Evolutionary conservation across 306 rosid species (phyloP).

Genomic region (Abrus precatorius): DNA sequence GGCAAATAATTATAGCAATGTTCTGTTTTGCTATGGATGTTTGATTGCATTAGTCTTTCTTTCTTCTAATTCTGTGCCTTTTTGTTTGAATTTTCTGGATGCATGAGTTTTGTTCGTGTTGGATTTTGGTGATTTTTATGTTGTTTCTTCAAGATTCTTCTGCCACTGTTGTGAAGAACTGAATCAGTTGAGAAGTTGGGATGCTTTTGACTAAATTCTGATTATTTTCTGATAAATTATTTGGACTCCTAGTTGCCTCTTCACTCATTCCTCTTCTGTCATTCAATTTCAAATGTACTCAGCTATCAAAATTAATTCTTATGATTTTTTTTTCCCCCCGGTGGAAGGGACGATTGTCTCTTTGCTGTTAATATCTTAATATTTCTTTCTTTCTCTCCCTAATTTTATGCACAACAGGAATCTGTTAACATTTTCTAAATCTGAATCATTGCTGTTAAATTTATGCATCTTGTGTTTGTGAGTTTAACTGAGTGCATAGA

Average conservation of each 20-base stretch:
- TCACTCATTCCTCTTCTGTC: neutral
- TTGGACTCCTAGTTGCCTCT: neutral
- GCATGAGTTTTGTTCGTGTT: neutral
- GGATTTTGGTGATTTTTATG: conserved; percentile 7
- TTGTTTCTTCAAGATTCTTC: conserved; percentile 11
- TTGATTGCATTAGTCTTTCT: conserved; percentile 3
- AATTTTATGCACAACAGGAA: neutral
- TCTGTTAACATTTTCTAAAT: conserved; percentile 22
- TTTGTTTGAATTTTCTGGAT: neutral
- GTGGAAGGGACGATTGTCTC: conserved; percentile 10
- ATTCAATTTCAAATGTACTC: conserved; percentile 4
- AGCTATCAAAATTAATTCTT: neutral
- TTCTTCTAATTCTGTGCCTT: neutral
- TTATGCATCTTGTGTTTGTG: conserved; percentile 1
- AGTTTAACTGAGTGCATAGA: conserved; percentile 10
- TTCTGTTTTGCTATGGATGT: neutral
- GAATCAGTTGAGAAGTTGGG: conserved; percentile 34
- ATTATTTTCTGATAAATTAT: neutral
- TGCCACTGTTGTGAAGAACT: neutral
- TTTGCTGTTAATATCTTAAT: neutral
- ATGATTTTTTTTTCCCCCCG: neutral
- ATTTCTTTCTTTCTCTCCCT: neutral
- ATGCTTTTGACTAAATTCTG: conserved; percentile 5
- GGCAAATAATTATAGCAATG: too few species aligned
- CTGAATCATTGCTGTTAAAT: neutral